A percentile compares a stretch with the other conserved stretches of the same genome.
Evolutionary conservation across 106 monocot species (phyloP).

Genomic region (Dendrobium chrysotoxum): DNA sequence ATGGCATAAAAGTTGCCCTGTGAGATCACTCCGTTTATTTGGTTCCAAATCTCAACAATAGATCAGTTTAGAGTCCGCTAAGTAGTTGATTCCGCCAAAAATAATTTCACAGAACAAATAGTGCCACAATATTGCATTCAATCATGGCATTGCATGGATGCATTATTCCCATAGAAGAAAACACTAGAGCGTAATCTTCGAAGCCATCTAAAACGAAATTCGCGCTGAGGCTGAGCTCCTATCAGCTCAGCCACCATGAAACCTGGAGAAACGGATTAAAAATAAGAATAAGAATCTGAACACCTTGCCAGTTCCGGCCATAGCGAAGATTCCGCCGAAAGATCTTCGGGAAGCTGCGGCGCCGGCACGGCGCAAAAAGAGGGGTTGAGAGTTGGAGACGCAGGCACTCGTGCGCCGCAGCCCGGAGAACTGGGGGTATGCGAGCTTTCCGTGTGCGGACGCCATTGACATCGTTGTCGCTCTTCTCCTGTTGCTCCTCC

Average conservation of each 20-base stretch:
- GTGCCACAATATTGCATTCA: not conserved
- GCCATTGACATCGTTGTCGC: constrained; percentile 24
- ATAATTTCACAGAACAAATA: not conserved
- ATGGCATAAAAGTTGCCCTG: too few relatives aligned
- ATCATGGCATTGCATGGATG: not conserved
- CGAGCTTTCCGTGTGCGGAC: constrained; percentile 13
- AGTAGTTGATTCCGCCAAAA: not conserved
- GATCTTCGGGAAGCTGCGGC: constrained; percentile 21
- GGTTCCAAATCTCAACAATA: too few relatives aligned
- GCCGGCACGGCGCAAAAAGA: constrained; percentile 13
- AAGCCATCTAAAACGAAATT: not conserved
- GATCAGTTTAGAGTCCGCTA: too few relatives aligned
- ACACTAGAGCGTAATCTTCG: not conserved
- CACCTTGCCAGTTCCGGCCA: constrained; percentile 73
- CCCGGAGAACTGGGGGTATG: constrained; percentile 27
- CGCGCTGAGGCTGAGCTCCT: not conserved
- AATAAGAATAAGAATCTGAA: not conserved
- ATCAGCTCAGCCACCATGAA: not conserved
- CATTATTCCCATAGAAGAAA: not conserved
- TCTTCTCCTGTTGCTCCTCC: not conserved
- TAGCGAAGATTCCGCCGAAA: constrained; percentile 41
- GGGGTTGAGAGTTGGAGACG: not conserved
- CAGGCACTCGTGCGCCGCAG: constrained; percentile 17
- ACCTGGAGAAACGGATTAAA: not conserved
- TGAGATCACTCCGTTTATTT: too few relatives aligned